Evolutionary conservation across 441 rosid genomes (phyloP), one percentile per base, ranked within the genome.

Genomic region (Adansonia rubrostipa): DNA sequence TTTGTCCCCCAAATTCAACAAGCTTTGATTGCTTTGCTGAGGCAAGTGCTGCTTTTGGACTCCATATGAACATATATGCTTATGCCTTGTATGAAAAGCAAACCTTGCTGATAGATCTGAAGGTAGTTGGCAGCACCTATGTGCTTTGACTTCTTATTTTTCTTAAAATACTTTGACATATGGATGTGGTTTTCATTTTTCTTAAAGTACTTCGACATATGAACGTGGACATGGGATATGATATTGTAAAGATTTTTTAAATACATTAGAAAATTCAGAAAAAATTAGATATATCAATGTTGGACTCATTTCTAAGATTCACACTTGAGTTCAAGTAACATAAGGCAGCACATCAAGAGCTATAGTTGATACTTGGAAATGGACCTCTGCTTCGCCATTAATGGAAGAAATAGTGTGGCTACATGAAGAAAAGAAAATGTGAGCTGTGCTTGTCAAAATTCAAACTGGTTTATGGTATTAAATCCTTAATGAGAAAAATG

Each of bases 361-460:
- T 20, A 50, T 60, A n/a, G 50, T 36, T 45, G 45, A 17, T 15
- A 13, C 48, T 61, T 61, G 66, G 42, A 24, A 28, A 13, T 75
- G 79, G 82, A 63, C 69, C 83, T 64, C 72, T 22, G 50, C 42
- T 61, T 57, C 48, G 61, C 62, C 75, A 75, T 79, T 48, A 36
- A 45, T 57, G n/a, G 19, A 47, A 24, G 73, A 44, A 22, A 20
- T 45, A 44, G 75, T 68, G 64, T 57, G 75, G 54, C 65, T 69
- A 40, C 28, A 19, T 36, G 50, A 15, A 67, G 78, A 19, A 74
- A 48, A 20, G 17, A 50, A 57, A 56, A 19, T 24, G 9, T 36
- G 48, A 33, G 36, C 14, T 54, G 36, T 36, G 44, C 77, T 65
- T 44, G 51, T 48, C 24, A 47, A 56, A 28, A 65, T 53, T 51